Conservation (phyloP, 306 rosid genomes). For the Astragalus membranaceus region DNA sequence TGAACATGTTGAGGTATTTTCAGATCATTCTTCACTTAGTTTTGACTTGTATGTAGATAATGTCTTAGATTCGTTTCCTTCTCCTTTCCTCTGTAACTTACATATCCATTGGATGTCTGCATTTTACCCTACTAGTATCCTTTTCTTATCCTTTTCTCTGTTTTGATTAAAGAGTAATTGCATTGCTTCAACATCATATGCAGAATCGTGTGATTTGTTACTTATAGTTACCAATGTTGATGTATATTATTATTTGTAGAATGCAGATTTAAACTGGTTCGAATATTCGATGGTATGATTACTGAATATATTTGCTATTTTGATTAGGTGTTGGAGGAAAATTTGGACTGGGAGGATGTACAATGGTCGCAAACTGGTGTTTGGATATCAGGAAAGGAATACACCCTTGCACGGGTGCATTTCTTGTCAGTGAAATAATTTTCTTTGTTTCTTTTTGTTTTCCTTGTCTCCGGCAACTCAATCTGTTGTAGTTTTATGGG, state of each 20-base stretch:
- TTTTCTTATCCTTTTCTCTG: not conserved
- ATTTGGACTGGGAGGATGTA: conserved; percentile 90
- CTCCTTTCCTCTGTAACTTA: not conserved
- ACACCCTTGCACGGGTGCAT: conserved; percentile 83
- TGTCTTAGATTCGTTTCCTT: not conserved
- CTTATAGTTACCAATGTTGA: not conserved
- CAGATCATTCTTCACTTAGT: not conserved
- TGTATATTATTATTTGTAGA: not conserved
- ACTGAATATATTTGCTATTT: not conserved
- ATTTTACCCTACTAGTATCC: not conserved
- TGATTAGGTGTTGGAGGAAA: conserved; percentile 78
- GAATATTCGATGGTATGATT: not conserved
- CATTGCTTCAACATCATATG: not conserved
- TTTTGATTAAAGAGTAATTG: not conserved
- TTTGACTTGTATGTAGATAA: not conserved
- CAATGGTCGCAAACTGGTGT: conserved; percentile 99
- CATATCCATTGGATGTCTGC: not conserved
- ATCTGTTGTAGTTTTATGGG: conserved; percentile 15
- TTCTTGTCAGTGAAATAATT: conserved; percentile 65
- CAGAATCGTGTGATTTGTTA: not conserved
- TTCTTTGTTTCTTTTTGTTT: not conserved
- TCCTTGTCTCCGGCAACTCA: not conserved
- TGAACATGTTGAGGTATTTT: conserved; percentile 77
- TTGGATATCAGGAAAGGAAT: conserved; percentile 88
- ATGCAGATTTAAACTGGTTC: not conserved